Base-by-base conservation (phyloP, 176 grass and related monocot species). In the Tuctoria greenei region DNA sequence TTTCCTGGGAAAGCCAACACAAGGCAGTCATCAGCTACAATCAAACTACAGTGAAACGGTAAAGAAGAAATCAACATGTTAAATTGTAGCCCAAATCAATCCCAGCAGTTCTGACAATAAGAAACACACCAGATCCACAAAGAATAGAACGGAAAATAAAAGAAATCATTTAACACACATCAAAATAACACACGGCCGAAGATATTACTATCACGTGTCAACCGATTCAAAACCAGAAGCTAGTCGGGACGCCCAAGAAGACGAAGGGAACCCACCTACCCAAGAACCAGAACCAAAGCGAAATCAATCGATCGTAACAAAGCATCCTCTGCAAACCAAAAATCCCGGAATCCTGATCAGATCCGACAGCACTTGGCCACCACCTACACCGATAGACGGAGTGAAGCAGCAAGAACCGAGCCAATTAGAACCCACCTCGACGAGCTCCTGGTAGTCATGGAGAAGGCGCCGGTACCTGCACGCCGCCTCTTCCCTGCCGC, bases 381-480 rank as follows among this genome's bases (percentile, higher is more conserved):
- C 17, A 15, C 18, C 21, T 4, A 55, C 24, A 11, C 0, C 24
- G 38, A n/a, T 24, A 28, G 6, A 25, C n/a, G n/a, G n/a, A 58
- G 13, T 14, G 1, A 15, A 21, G 52, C 52, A 10, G 52, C 8
- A 1, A 2, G 43, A 0, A 7, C 34, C 1, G 35, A 37, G 37
- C 62, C 61, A n/a, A 63, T 12, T 17, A 50, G 45, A 47, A 47
- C 3, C 64, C 43, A 93, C 91, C 91, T 93, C 82, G 61, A 76
- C 2, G 58, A 93, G 81, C 34, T 87, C 87, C 78, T 85, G 64
- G 61, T 90, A 93, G 76, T 93, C 91, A 66, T 80, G 87, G 28
- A 93, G 72, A 15, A 93, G 87, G 60, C 66, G 75, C 39, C 63
- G 78, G 71, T 86, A 79, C 78, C 79, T 76, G 37, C 59, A 42